Percentiles rank a stretch among this genome's conserved stretches.
phyloP scores from a whole-genome alignment of 2,329 filamentous ascomycete species.

The Diaporthe caulivora region DNA sequence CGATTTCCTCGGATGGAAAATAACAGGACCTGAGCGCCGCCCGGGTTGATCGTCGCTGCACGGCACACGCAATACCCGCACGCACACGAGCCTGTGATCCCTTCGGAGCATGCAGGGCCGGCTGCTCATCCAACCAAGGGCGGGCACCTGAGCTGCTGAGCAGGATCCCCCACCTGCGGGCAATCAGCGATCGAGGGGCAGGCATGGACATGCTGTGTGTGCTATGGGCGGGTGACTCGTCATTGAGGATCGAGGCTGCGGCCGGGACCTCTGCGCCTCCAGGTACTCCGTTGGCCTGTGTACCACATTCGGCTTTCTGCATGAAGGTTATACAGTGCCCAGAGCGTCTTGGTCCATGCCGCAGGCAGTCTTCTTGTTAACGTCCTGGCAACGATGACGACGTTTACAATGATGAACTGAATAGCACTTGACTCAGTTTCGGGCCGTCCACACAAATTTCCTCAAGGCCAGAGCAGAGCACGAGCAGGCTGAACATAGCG shows the following conservation, averaged over 20 bases:
- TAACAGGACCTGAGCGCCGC: slow-evolving; percentile 12
- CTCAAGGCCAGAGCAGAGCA: background rate
- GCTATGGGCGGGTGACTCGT: slow-evolving; percentile 14
- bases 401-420: background rate
- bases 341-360: background rate
- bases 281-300: background rate
- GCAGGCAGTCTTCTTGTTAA: background rate
- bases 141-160: background rate
- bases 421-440: background rate
- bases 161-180: background rate
- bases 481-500: slow-evolving; percentile 22
- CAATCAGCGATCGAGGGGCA: background rate
- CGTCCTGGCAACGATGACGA: background rate
- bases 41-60: slow-evolving; percentile 25
- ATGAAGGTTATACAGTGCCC: slow-evolving; percentile 19
- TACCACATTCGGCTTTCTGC: background rate
- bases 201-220: background rate
- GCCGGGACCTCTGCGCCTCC: background rate
- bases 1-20: slow-evolving; percentile 1
- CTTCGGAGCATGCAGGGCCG: slow-evolving; percentile 26
- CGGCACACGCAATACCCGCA: background rate
- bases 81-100: slow-evolving; percentile 3
- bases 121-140: background rate
- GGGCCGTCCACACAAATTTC: background rate
- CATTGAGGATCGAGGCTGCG: slow-evolving; percentile 10